Evolutionary conservation across 2,329 filamentous ascomycete genomes (phyloP).

Genomic region (Emmonsia crescens): DNA sequence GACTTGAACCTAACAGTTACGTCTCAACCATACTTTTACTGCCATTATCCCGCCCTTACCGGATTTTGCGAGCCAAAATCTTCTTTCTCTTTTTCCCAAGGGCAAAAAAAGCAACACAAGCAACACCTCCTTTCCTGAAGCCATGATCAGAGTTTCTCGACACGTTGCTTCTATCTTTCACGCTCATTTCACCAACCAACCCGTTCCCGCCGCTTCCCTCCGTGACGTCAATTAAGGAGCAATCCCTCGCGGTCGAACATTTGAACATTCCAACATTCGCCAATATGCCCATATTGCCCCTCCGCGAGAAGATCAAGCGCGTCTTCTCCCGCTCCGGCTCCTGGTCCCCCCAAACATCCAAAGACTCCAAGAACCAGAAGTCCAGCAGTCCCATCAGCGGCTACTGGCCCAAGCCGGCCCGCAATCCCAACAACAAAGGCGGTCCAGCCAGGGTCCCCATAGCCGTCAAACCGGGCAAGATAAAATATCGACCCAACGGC

Average conservation of each 20-base stretch:
- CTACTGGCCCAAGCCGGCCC: not conserved
- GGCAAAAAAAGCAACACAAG: not conserved
- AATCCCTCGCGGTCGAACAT: not conserved
- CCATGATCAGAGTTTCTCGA: conserved; percentile 1
- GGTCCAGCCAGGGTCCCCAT: not conserved
- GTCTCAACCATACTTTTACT: not conserved
- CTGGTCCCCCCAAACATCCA: not conserved
- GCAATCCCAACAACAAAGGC: not conserved
- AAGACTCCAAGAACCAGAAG: conserved; percentile 7
- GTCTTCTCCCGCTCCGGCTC: conserved; percentile 11
- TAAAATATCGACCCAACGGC: conserved; percentile 11
- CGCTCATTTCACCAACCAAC: not conserved
- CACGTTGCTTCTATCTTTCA: not conserved
- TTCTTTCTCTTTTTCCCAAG: not conserved
- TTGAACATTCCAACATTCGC: not conserved
- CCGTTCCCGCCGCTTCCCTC: not conserved
- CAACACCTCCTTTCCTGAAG: not conserved
- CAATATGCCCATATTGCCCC: conserved; percentile 7
- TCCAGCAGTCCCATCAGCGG: not conserved
- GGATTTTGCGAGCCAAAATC: not conserved
- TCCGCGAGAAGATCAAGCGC: conserved; percentile 14
- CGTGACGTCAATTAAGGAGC: not conserved
- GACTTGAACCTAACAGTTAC: not conserved
- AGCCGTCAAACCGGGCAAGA: conserved; percentile 3
- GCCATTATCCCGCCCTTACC: not conserved